Evolutionary conservation across 2,329 filamentous ascomycete genomes (phyloP).

Genomic region (Diaporthe australafricana): DNA sequence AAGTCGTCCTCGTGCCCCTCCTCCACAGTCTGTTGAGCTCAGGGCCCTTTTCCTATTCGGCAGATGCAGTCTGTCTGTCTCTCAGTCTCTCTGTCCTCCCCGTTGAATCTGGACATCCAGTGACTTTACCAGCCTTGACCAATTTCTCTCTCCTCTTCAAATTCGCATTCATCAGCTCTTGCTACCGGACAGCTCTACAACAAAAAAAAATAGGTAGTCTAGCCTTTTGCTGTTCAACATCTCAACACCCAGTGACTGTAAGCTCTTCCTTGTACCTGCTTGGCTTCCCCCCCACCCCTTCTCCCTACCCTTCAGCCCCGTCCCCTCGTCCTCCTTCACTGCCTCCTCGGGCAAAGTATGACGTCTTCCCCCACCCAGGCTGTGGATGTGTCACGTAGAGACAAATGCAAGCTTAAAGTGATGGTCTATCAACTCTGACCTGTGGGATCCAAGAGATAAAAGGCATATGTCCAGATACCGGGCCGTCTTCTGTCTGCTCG

Average conservation of each 20-base stretch:
- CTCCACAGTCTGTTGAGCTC: not conserved
- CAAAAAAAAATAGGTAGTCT: too few species aligned
- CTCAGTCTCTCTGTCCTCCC: not conserved
- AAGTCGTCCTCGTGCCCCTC: conserved; percentile 29
- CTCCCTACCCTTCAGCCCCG: too few species aligned
- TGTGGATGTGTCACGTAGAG: conserved; percentile 24
- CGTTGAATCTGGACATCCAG: not conserved
- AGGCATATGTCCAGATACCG: not conserved
- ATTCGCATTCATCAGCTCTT: not conserved
- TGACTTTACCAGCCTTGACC: too few species aligned
- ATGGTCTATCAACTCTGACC: conserved; percentile 21
- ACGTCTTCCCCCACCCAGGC: conserved; percentile 23
- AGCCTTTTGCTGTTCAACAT: not conserved
- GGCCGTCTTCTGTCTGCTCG: conserved; percentile 19
- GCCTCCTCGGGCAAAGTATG: conserved; percentile 14
- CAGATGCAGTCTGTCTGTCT: not conserved
- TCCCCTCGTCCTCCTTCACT: not conserved
- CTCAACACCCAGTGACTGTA: not conserved
- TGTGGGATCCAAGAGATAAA: conserved; percentile 1
- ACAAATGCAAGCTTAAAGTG: not conserved
- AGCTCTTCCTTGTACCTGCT: not conserved
- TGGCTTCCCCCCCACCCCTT: not conserved
- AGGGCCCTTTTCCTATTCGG: not conserved
- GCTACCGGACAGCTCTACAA: not conserved
- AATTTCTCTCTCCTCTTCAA: not conserved